Base-by-base conservation (phyloP, 2,329 filamentous ascomycete species). In the Alternaria sp. region DNA sequence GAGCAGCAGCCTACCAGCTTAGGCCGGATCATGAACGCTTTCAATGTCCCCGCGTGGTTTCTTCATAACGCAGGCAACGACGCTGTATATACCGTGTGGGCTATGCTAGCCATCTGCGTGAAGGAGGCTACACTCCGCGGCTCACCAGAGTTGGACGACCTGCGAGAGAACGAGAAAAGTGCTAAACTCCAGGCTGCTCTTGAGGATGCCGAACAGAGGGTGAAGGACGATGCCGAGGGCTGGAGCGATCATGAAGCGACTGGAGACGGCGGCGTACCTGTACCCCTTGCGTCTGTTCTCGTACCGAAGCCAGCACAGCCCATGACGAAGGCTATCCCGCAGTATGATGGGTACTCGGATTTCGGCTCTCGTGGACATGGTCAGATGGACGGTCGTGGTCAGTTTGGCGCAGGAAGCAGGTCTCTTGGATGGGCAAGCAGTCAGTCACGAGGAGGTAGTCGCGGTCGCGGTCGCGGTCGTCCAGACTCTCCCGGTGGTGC, bases 31-130 rank as follows among this genome's bases (percentile, higher is more conserved):
- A 85, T 97, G 23, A 73, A 79, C 6, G 85, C 90, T 6, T 82
- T 97, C 26, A 86, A 86, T 3, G 86, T 96, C 9, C 71, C 81
- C 0, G 87, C 84, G 45, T 87, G 83, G 78, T 84, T 91, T 69
- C 83, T 95, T n/a, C 93, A 97, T 79, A 97, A 97, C 74, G 93
- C 90, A 0, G 87, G 93, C 2, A 97, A 97, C 68, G 93, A 97
- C 75, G 93, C 93, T 0, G 86, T 89, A 1, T 96, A 91, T 76
- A 95, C 93, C 0, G 80, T 97, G 66, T 89, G 90, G 65, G 90
- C 89, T 8, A 87, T 96, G 84, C 77, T 97, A 7, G 87, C 82
- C 6, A 86, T 93, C 63, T 85, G 84, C 40, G 79, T 88, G 69
- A 75, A 79, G 47, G 79, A 83, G 17, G 76, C 84, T 3, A 66